These are phyloP conservation scores for Mucor ambiguus DNA, from an alignment of 371 early-diverging fungal genomes.

Conservation along the genomic window DNA sequence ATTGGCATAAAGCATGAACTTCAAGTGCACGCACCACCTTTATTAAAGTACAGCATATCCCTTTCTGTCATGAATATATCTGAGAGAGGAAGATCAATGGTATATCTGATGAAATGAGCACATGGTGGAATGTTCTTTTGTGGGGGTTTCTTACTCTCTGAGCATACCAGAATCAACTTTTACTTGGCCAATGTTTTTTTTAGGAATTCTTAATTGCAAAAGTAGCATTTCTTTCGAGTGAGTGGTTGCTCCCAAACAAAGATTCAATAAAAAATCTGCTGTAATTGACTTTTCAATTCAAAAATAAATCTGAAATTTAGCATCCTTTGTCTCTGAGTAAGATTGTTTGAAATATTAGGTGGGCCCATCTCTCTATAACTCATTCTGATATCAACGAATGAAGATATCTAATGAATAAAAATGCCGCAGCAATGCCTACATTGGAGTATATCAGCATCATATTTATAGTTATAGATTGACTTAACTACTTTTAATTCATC, in stretches of 20 bases:
- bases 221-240: background rate
- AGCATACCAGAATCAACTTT: background rate
- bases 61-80: background rate
- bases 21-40: background rate
- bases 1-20: background rate
- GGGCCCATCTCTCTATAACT: too few relatives aligned
- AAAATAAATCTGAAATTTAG: too few relatives aligned
- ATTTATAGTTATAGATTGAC: background rate
- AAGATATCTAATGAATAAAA: too few relatives aligned
- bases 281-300: background rate
- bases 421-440: too few relatives aligned
- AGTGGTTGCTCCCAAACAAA: background rate
- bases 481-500: background rate
- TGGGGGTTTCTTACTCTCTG: background rate
- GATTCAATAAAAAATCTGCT: background rate
- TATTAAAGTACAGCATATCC: background rate
- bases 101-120: background rate
- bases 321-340: too few relatives aligned
- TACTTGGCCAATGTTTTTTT: background rate
- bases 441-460: background rate
- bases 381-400: too few relatives aligned
- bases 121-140: background rate
- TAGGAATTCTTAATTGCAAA: background rate
- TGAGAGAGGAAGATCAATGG: background rate
- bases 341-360: background rate